phyloP scores from a whole-genome alignment of 2,329 filamentous ascomycete species.

The Aspergillus vadensis region DNA sequence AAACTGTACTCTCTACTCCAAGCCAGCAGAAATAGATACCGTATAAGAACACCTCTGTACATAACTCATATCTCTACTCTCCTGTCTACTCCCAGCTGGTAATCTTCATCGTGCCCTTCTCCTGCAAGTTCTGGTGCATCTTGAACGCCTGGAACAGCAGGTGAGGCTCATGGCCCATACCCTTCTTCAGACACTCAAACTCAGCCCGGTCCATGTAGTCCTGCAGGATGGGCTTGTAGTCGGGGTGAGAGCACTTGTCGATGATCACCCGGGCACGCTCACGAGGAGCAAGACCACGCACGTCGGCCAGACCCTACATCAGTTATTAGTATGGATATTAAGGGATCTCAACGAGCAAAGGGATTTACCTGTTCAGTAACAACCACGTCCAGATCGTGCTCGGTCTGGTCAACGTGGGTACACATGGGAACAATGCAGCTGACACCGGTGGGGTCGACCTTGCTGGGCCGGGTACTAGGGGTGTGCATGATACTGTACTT shows the following conservation, averaged over 20 bases:
- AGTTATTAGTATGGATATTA: too few relatives aligned
- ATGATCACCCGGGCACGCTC: slow-evolving; percentile 85
- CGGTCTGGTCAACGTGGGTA: slow-evolving; percentile 89
- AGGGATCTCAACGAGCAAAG: too few relatives aligned
- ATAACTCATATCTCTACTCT: background rate
- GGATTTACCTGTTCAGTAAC: slow-evolving; percentile 71
- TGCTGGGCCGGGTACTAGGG: slow-evolving; percentile 75
- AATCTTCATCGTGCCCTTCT: slow-evolving; percentile 89
- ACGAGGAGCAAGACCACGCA: slow-evolving; percentile 75
- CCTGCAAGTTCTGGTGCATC: slow-evolving; percentile 79
- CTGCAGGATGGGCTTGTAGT: slow-evolving; percentile 77
- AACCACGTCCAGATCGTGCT: slow-evolving; percentile 87
- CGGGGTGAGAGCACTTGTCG: slow-evolving; percentile 80
- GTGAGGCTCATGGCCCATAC: slow-evolving; percentile 88
- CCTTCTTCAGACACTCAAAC: slow-evolving; percentile 80
- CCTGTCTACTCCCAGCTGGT: slow-evolving; percentile 58
- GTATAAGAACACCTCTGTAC: background rate
- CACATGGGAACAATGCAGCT: slow-evolving; percentile 92
- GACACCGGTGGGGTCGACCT: slow-evolving; percentile 79
- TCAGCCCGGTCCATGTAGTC: slow-evolving; percentile 86
- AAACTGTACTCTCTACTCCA: slow-evolving; percentile 13
- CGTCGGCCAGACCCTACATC: slow-evolving; percentile 82
- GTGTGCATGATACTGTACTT: slow-evolving; percentile 96
- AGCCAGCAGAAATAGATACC: background rate
- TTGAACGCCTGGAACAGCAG: slow-evolving; percentile 83